Conservation (phyloP, 805 yeast species). For the Isabelozyma pseudorhagii region DNA sequence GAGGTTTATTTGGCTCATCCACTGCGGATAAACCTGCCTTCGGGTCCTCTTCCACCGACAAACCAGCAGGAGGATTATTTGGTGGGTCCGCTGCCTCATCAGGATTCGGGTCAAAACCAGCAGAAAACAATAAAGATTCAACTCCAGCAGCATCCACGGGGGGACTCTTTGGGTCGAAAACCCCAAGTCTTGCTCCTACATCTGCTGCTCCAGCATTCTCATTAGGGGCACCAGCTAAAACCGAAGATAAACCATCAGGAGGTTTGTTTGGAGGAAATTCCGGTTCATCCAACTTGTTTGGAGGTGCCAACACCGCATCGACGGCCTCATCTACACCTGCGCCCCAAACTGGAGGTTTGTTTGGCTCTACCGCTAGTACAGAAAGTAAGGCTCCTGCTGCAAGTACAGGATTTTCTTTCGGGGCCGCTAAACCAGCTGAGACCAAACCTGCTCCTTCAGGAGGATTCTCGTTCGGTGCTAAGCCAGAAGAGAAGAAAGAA, state of each 20-base stretch:
- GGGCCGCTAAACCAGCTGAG: conserved; percentile 1
- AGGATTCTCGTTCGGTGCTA: conserved; percentile 5
- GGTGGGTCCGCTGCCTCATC: conserved; percentile 3
- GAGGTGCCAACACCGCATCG: conserved; percentile 1
- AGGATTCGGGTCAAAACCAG: conserved; percentile 5
- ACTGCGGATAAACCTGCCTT: conserved; percentile 3
- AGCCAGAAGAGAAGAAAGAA: neutral
- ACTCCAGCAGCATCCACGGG: conserved; percentile 2
- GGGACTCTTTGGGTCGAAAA: conserved; percentile 10
- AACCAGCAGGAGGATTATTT: conserved; percentile 3
- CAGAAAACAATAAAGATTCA: neutral
- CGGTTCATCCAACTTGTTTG: conserved; percentile 3
- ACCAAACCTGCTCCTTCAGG: conserved; percentile 1
- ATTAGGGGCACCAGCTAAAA: neutral
- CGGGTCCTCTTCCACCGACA: conserved; percentile 5
- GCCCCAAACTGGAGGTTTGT: conserved; percentile 11
- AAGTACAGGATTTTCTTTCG: conserved; percentile 4
- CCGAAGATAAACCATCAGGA: conserved; percentile 1
- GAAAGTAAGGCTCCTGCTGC: conserved; percentile 7
- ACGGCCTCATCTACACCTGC: conserved; percentile 2
- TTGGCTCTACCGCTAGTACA: conserved; percentile 9
- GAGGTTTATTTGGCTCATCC: conserved; percentile 8
- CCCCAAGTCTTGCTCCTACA: conserved; percentile 2
- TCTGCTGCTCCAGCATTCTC: neutral
- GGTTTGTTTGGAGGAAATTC: conserved; percentile 2